These are phyloP conservation scores for Mycogone perniciosa DNA, from an alignment of 2,329 filamentous ascomycete species.

Conservation along the genomic window DNA sequence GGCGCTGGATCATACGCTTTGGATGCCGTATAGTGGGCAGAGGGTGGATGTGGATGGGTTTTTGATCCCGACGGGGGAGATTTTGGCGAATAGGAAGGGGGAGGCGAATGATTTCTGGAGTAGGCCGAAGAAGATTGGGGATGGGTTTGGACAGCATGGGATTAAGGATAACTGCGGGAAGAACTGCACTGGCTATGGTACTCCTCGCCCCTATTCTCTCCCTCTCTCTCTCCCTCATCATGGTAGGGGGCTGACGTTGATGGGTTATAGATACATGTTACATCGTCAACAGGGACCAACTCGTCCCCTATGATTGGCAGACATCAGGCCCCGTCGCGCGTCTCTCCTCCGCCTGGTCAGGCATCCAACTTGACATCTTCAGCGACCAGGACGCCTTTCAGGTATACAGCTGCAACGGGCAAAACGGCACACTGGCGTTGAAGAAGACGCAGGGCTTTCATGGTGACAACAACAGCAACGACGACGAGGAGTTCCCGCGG, in stretches of 20 bases:
- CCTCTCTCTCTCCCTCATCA: neutral
- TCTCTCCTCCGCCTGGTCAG: constrained; percentile 67
- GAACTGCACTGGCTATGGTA: constrained; percentile 80
- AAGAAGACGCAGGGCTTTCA: constrained; percentile 64
- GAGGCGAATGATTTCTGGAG: constrained; percentile 81
- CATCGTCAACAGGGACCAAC: constrained; percentile 55
- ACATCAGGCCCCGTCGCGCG: constrained; percentile 54
- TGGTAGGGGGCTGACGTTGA: neutral
- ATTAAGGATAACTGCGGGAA: constrained; percentile 69
- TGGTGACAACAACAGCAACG: constrained; percentile 13
- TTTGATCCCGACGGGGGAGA: constrained; percentile 68
- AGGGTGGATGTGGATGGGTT: constrained; percentile 64
- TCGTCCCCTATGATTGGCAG: constrained; percentile 58
- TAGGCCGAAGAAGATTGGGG: constrained; percentile 69
- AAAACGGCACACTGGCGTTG: constrained; percentile 64
- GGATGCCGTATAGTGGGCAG: constrained; percentile 66
- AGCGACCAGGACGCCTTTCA: constrained; percentile 84
- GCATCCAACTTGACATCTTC: constrained; percentile 75
- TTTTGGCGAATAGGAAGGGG: constrained; percentile 60
- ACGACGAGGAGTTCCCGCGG: constrained; percentile 48
- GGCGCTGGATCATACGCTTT: constrained; percentile 64
- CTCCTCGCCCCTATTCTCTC: constrained; percentile 25
- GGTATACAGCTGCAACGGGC: constrained; percentile 74
- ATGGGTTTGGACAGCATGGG: constrained; percentile 56
- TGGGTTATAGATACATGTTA: constrained; percentile 56